Evolutionary conservation across 768 basidiomycete species (phyloP).

Genomic region (Galerina marginata): DNA sequence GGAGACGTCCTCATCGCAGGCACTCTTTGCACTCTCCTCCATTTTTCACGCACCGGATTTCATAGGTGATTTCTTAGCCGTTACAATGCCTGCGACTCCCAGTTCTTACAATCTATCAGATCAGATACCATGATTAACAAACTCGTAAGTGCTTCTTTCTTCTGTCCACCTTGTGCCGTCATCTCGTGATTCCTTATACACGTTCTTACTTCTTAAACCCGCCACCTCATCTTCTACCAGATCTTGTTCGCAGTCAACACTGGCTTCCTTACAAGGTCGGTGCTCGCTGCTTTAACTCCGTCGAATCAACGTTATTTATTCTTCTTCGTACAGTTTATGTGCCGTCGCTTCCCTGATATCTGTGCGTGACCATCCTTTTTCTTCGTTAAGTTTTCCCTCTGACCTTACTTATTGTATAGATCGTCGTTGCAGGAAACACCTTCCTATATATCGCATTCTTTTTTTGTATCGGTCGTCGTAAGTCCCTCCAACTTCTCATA

Average conservation of each 20-base stretch:
- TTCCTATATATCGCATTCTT: conserved; percentile 67
- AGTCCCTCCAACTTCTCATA: conserved; percentile 27
- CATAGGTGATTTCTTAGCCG: conserved; percentile 32
- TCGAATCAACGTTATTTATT: not conserved
- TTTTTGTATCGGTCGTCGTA: conserved; percentile 63
- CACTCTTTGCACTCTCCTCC: conserved; percentile 43
- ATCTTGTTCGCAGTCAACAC: conserved; percentile 52
- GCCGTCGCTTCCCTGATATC: conserved; percentile 61
- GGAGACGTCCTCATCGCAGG: conserved; percentile 52
- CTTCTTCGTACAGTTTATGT: conserved; percentile 44
- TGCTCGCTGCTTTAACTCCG: not conserved
- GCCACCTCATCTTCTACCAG: conserved; percentile 24
- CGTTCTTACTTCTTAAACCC: not conserved
- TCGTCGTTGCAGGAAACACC: conserved; percentile 48
- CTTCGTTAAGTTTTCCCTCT: conserved; percentile 3
- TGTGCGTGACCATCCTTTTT: conserved; percentile 33
- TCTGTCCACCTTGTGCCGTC: not conserved
- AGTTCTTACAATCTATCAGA: conserved; percentile 26
- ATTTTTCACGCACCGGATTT: conserved; percentile 51
- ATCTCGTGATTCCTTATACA: not conserved
- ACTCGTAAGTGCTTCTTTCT: conserved; percentile 34
- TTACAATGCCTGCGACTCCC: not conserved
- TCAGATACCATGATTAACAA: conserved; percentile 53
- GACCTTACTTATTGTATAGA: conserved; percentile 36
- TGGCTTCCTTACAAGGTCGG: conserved; percentile 44